phyloP scores from a whole-genome alignment of 2,329 filamentous ascomycete species.

The Macrophomina tecta region DNA sequence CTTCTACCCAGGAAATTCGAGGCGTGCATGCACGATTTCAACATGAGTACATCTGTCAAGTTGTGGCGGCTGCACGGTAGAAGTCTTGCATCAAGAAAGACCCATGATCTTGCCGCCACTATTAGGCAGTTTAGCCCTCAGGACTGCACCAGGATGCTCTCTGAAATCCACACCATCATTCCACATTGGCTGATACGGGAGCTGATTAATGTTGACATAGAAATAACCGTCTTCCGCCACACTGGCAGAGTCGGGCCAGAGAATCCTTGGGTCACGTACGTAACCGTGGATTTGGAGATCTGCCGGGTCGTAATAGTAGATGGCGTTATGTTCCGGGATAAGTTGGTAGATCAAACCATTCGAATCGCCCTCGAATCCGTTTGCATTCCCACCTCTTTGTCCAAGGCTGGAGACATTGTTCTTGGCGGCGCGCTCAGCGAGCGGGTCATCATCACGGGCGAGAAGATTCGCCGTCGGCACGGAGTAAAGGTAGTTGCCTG shows the following conservation, averaged over 20 bases:
- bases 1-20: too few relatives aligned
- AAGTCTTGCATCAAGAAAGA: not conserved
- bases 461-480: constrained; percentile 52
- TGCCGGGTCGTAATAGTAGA: constrained; percentile 50
- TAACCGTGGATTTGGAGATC: constrained; percentile 52
- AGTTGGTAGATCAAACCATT: constrained; percentile 57
- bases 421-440: constrained; percentile 50
- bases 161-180: constrained; percentile 54
- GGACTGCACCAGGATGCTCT: constrained; percentile 51
- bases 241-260: constrained; percentile 55
- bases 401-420: constrained; percentile 55
- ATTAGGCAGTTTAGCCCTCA: constrained; percentile 51
- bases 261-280: constrained; percentile 53
- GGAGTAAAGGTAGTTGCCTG: constrained; percentile 51
- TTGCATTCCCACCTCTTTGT: constrained; percentile 54
- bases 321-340: constrained; percentile 56
- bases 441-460: constrained; percentile 46
- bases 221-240: constrained; percentile 44
- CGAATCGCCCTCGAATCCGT: constrained; percentile 58
- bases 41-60: too few relatives aligned
- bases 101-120: constrained; percentile 47
- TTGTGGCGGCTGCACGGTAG: not conserved
- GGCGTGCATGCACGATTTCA: too few relatives aligned
- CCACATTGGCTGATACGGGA: constrained; percentile 56
- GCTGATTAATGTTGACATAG: constrained; percentile 58